These are phyloP conservation scores for Leucogyrophana mollusca DNA, from an alignment of 768 basidiomycete genomes.

Conservation along the genomic window DNA sequence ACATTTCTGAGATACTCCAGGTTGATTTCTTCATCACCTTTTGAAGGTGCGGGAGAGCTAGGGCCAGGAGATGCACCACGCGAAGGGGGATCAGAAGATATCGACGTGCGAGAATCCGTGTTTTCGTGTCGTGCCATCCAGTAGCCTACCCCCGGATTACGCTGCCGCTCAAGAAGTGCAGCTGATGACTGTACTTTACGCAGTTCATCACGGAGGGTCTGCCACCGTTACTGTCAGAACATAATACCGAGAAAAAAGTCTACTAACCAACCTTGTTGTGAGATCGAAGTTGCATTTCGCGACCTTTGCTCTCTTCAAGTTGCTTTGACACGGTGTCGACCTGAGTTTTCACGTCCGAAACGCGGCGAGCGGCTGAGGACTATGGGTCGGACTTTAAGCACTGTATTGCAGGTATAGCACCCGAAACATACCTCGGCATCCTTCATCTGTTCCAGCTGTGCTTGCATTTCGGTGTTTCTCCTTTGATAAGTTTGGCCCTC, in stretches of 20 bases:
- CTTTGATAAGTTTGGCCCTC: slow-evolving; percentile 47
- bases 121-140: slow-evolving; percentile 59
- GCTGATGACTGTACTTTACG: slow-evolving; percentile 95
- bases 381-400: slow-evolving; percentile 28
- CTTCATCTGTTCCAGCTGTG: slow-evolving; percentile 44
- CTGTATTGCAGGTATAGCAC: not conserved
- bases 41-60: slow-evolving; percentile 21
- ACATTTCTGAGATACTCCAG: slow-evolving; percentile 95
- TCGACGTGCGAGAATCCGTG: slow-evolving; percentile 33
- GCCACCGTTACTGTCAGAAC: slow-evolving; percentile 10
- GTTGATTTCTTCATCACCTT: slow-evolving; percentile 88
- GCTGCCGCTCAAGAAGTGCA: slow-evolving; percentile 82
- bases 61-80: slow-evolving; percentile 35
- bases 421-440: slow-evolving; percentile 61
- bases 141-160: slow-evolving; percentile 93
- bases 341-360: slow-evolving; percentile 49
- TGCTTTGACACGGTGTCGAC: slow-evolving; percentile 58
- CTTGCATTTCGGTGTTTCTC: slow-evolving; percentile 55
- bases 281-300: slow-evolving; percentile 67
- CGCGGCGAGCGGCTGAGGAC: slow-evolving; percentile 43
- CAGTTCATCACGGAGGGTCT: slow-evolving; percentile 92
- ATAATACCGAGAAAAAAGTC: not conserved
- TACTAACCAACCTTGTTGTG: slow-evolving; percentile 73
- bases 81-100: slow-evolving; percentile 41
- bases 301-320: slow-evolving; percentile 68